These are phyloP conservation scores for Prunus salicina DNA, from an alignment of 306 rosid species.

Conservation along the genomic window DNA sequence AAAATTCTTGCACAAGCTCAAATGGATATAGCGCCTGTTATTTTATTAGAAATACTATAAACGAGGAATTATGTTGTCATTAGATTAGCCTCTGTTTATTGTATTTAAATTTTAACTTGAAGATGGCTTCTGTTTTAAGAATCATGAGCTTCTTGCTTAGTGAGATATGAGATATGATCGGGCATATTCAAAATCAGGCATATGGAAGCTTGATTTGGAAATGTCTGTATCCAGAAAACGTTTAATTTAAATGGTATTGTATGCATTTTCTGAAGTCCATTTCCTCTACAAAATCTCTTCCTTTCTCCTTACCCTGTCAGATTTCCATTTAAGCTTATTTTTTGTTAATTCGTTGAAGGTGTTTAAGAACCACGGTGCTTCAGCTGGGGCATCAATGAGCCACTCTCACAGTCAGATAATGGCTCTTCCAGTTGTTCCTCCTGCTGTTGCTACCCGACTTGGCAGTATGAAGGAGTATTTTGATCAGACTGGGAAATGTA, in stretches of 20 bases:
- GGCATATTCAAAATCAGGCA: neutral
- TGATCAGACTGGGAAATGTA: constrained; percentile 55
- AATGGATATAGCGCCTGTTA: neutral
- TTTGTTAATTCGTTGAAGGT: constrained; percentile 39
- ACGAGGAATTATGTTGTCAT: neutral
- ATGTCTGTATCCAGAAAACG: neutral
- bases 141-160: neutral
- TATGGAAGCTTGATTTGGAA: neutral
- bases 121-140: neutral
- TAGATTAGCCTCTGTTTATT: neutral
- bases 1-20: neutral
- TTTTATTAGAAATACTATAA: neutral
- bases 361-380: constrained; percentile 82
- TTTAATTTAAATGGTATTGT: no score
- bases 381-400: constrained; percentile 81
- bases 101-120: neutral
- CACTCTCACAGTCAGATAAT: constrained; percentile 88
- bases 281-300: neutral
- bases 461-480: constrained; percentile 51
- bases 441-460: constrained; percentile 57
- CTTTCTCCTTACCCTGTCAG: neutral
- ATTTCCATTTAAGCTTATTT: neutral
- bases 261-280: neutral
- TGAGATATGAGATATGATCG: no score
- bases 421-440: constrained; percentile 74